phyloP scores from a whole-genome alignment of 345 rosid genomes.

The Zanthoxylum bungeanum region DNA sequence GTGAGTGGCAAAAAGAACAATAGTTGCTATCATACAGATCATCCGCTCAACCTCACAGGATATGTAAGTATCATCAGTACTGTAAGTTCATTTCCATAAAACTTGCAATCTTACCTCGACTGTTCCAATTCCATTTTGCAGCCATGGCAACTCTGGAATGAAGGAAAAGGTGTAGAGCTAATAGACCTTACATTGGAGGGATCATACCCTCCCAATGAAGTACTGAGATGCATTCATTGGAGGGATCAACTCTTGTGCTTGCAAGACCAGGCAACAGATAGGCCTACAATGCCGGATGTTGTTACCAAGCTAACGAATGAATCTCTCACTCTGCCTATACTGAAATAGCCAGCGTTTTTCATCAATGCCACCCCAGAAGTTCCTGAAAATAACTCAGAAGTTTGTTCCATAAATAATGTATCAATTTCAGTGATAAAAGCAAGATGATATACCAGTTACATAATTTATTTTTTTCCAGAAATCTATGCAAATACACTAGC shows the following conservation, averaged over 20 bases:
- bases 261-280: constrained; percentile 7
- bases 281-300: constrained; percentile 23
- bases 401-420: background rate
- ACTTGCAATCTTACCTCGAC: background rate
- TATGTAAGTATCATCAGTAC: constrained; percentile 7
- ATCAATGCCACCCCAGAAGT: background rate
- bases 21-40: no score
- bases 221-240: constrained; percentile 14
- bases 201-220: background rate
- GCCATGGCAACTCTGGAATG: constrained; percentile 19
- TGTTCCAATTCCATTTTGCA: background rate
- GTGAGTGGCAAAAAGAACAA: no score
- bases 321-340: background rate
- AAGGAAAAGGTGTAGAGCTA: background rate
- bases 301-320: constrained; percentile 12
- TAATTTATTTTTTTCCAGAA: no score
- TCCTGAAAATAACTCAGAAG: background rate
- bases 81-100: no score
- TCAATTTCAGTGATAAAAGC: constrained; percentile 19
- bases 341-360: constrained; percentile 19
- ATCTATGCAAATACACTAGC: no score
- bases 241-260: constrained; percentile 19
- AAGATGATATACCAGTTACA: background rate
- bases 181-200: background rate
- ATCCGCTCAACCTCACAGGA: constrained; percentile 23